Conservation (phyloP, 805 yeast species). For the Sugiyamaella marilandica region DNA sequence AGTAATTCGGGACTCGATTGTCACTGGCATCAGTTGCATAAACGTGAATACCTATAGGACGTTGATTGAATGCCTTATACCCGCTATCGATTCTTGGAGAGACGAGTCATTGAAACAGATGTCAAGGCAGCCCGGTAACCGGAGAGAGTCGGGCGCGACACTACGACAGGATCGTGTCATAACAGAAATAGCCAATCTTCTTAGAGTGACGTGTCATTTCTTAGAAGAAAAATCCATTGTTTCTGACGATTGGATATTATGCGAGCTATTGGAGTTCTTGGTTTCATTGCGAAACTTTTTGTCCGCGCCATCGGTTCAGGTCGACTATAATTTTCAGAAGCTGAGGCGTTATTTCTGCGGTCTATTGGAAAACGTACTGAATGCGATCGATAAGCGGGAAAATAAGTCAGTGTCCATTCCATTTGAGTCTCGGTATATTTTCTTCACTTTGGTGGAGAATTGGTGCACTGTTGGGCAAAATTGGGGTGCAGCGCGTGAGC, state of each 20-base stretch:
- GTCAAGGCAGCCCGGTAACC: constrained; percentile 12
- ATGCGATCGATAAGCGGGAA: constrained; percentile 29
- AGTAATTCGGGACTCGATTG: constrained; percentile 75
- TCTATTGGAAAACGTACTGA: constrained; percentile 67
- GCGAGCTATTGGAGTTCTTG: constrained; percentile 56
- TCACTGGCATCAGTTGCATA: constrained; percentile 82
- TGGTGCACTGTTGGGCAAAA: constrained; percentile 92
- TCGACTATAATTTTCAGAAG: constrained; percentile 65
- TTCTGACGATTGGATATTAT: constrained; percentile 64
- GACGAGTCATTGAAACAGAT: constrained; percentile 16
- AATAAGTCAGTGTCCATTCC: constrained; percentile 60
- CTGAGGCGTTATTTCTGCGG: constrained; percentile 81
- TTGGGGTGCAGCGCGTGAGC: constrained; percentile 52
- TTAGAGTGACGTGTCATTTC: constrained; percentile 65
- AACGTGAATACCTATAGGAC: constrained; percentile 86
- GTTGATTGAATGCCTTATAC: constrained; percentile 68
- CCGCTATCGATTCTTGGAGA: constrained; percentile 53
- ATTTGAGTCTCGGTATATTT: constrained; percentile 76
- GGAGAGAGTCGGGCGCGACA: constrained; percentile 26
- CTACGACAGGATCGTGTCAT: constrained; percentile 40
- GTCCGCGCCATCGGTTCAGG: constrained; percentile 53
- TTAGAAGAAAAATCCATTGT: constrained; percentile 46
- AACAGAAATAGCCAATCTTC: constrained; percentile 72
- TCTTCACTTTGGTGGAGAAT: constrained; percentile 76
- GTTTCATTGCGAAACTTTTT: constrained; percentile 59